Evolutionary conservation across 805 yeast genomes (phyloP), one percentile per base, ranked within the genome.

Genomic region (Schwanniomyces occidentalis): DNA sequence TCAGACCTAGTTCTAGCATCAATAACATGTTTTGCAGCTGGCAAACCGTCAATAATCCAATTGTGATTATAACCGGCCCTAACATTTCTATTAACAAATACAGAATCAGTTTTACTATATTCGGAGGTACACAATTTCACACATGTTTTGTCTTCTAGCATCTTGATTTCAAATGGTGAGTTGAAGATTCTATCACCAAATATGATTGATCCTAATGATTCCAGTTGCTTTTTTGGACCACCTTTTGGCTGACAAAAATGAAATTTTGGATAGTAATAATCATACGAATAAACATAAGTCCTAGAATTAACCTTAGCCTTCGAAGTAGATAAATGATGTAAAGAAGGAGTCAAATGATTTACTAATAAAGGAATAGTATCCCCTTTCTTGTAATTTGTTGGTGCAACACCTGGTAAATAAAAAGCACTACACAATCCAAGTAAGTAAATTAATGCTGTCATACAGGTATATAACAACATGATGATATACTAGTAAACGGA

Each of bases 151-250:
- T 85, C 76, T 55, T 85, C 74, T 44, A 85, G 71, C 95, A 93
- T 85, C 23, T 76, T 71, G 42, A 93, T 65, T 33, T 82, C 77
- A 52, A 86, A 88, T 5, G 98, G 97, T 7, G 98, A 89, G 52
- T 86, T 82, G 70, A 85, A 89, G 44, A 93, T 89, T 56, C 99
- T 75, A 63, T 93, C 99, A 45, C 99, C 99, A 58, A 93, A 89
- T 39, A 93, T 75, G 46, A 93, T 83, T 2, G 97, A 82, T 6
- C 99, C 99, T 34, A 93, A 71, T 8, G 95, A 82, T 63, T 89
- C 98, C 44, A 86, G 79, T 57, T 88, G 95, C 49, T 83, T 83
- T 49, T 62, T 52, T 12, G 78, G 69, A 1, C 86, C 88, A 17
- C 65, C 78, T 37, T 63, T 58, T 1, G 98, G 98, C 38, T 60